Conservation (phyloP, 306 rosid species). For the Dryas alaskensis region DNA sequence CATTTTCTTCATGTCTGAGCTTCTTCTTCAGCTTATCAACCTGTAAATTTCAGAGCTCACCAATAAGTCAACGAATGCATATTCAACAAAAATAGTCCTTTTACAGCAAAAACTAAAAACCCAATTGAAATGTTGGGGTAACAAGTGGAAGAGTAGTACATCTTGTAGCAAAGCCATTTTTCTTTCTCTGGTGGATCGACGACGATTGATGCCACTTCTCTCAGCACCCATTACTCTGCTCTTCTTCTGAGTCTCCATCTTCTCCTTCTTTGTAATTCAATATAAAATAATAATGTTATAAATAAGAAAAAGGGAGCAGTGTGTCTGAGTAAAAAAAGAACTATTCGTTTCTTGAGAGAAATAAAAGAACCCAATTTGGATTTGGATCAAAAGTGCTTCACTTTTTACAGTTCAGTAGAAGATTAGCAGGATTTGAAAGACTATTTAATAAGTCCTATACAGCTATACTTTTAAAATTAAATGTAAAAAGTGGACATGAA, state of each 20-base stretch:
- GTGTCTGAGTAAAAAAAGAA: conserved; percentile 17
- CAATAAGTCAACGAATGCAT: conserved; percentile 9
- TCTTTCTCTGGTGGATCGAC: conserved; percentile 68
- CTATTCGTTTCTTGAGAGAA: conserved; percentile 57
- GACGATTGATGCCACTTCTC: conserved; percentile 49
- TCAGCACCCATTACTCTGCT: conserved; percentile 45
- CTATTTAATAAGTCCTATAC: conserved; percentile 13
- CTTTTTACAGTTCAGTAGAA: conserved; percentile 29
- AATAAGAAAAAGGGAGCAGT: background rate
- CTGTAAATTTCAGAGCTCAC: conserved; percentile 36
- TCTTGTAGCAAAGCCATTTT: conserved; percentile 82
- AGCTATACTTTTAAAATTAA: background rate
- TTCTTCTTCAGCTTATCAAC: conserved; percentile 91
- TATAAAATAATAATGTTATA: conserved; percentile 18
- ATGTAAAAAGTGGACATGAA: background rate
- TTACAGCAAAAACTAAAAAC: background rate
- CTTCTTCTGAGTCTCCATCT: conserved; percentile 54
- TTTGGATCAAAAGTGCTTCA: conserved; percentile 53
- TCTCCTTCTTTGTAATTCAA: conserved; percentile 53
- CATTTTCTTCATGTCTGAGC: conserved; percentile 94
- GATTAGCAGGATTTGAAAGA: conserved; percentile 22
- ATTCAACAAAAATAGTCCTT: background rate
- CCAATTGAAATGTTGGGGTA: background rate
- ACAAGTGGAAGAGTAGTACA: conserved; percentile 37
- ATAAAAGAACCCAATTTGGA: conserved; percentile 44